Percentiles rank a stretch among this genome's conserved stretches.
Conservation (phyloP, 192 early-diverging fungal genomes). For the Rhizophagus clarus region DNA sequence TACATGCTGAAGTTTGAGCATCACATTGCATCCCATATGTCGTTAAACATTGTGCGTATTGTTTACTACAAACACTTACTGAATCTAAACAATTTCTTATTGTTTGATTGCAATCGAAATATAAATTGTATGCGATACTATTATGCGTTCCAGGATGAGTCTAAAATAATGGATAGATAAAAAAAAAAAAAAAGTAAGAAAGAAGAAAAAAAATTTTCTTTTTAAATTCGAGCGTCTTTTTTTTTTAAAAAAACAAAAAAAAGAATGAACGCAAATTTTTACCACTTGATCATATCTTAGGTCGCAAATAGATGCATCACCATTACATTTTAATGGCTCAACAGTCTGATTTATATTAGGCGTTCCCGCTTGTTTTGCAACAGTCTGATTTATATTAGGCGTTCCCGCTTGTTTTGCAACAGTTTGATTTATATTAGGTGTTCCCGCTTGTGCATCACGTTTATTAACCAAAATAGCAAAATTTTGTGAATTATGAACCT, state of each 20-base stretch:
- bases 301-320: slow-evolving; percentile 40
- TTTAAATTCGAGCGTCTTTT: background rate
- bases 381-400: background rate
- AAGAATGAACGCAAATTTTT: background rate
- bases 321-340: slow-evolving; percentile 39
- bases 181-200: background rate
- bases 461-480: background rate
- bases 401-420: background rate
- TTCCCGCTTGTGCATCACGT: background rate
- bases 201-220: background rate
- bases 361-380: background rate
- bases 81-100: slow-evolving; percentile 36
- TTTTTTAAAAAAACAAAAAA: background rate
- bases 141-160: slow-evolving; percentile 48
- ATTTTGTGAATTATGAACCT: background rate
- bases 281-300: slow-evolving; percentile 51
- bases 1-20: slow-evolving; percentile 35
- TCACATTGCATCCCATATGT: slow-evolving; percentile 36
- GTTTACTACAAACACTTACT: slow-evolving; percentile 34
- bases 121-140: slow-evolving; percentile 40
- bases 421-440: background rate
- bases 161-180: slow-evolving; percentile 33
- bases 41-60: slow-evolving; percentile 34
- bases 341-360: background rate
- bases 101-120: slow-evolving; percentile 40